These are phyloP conservation scores for Clavispora asparagi DNA, from an alignment of 805 yeast genomes.

Conservation along the genomic window DNA sequence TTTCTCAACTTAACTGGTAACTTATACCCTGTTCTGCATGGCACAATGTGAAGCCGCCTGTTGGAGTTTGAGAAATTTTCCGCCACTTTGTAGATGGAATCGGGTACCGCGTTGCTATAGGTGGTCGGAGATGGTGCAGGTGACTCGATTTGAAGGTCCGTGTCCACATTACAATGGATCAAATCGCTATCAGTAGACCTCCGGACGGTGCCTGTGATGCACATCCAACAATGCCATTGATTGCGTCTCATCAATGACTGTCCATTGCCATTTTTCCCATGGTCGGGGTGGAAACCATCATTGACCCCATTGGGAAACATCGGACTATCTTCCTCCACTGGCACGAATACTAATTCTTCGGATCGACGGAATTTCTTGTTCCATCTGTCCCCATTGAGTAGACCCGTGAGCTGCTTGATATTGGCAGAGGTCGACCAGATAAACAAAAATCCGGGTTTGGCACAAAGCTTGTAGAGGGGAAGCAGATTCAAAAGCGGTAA, in stretches of 20 bases:
- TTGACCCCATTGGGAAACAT: conserved; percentile 55
- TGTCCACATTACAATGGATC: conserved; percentile 88
- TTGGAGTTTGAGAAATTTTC: conserved; percentile 85
- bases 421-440: conserved; percentile 83
- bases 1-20: conserved; percentile 62
- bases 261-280: conserved; percentile 11
- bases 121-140: conserved; percentile 1
- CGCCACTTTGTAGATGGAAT: conserved; percentile 70
- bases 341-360: conserved; percentile 82
- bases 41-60: conserved; percentile 79
- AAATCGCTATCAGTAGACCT: conserved; percentile 78
- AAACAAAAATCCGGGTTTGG: conserved; percentile 82
- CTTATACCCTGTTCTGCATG: conserved; percentile 61
- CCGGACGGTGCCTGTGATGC: conserved; percentile 90
- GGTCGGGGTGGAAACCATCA: conserved; percentile 12
- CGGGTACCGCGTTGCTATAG: conserved; percentile 44
- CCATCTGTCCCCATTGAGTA: conserved; percentile 47
- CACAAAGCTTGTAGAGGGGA: conserved; percentile 68
- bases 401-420: conserved; percentile 55
- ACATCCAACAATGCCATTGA: conserved; percentile 98
- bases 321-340: conserved; percentile 59
- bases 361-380: conserved; percentile 73
- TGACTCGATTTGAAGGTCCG: conserved; percentile 72
- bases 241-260: conserved; percentile 52
- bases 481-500: conserved; percentile 56